A percentile compares a stretch with the other conserved stretches of the same genome.
phyloP scores from a whole-genome alignment of 164 flowering plant species.

The Aristolochia contorta region DNA sequence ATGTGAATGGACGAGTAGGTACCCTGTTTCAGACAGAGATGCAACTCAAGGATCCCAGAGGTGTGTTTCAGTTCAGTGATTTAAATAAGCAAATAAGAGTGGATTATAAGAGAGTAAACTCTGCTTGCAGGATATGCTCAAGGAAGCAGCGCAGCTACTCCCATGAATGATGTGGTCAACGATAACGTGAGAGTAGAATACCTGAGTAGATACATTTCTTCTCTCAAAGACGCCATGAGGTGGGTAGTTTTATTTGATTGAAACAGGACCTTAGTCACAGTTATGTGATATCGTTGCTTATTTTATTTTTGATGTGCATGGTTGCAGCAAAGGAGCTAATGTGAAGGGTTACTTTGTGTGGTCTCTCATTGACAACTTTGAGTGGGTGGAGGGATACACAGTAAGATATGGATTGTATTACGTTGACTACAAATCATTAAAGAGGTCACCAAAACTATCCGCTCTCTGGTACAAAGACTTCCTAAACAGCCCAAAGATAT shows the following conservation, averaged over 20 bases:
- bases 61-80: too few relatives aligned
- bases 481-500: neutral
- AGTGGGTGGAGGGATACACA: constrained; percentile 11
- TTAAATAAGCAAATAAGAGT: too few relatives aligned
- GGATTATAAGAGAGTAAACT: too few relatives aligned
- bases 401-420: constrained; percentile 6
- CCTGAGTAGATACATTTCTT: constrained; percentile 2
- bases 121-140: constrained; percentile 7
- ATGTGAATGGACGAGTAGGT: too few relatives aligned
- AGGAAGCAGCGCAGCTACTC: neutral
- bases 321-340: constrained; percentile 12
- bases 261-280: too few relatives aligned
- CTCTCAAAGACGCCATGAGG: constrained; percentile 5
- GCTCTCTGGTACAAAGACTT: constrained; percentile 9
- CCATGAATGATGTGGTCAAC: constrained; percentile 2
- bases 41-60: too few relatives aligned
- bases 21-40: too few relatives aligned
- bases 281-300: too few relatives aligned
- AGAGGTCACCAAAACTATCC: constrained; percentile 11
- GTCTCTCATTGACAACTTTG: constrained; percentile 11
- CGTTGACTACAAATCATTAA: constrained; percentile 5
- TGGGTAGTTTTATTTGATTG: neutral
- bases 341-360: constrained; percentile 11
- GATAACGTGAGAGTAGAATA: constrained; percentile 6
- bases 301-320: too few relatives aligned